Percentiles rank a stretch among this genome's conserved stretches.
Conservation (phyloP, 2,329 filamentous ascomycete genomes). For the Cytospora mali region DNA sequence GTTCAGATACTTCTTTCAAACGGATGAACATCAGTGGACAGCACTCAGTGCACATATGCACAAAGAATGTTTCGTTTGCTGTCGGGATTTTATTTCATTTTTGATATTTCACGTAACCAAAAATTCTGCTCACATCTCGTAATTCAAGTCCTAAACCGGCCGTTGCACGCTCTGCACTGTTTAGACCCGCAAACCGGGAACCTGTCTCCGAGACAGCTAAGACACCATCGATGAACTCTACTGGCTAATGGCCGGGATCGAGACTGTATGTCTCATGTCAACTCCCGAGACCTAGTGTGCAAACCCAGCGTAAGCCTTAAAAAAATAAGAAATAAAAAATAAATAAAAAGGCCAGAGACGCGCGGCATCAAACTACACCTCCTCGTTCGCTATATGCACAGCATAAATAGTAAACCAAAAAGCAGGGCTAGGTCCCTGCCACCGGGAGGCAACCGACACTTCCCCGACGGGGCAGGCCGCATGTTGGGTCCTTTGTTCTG, state of each 20-base stretch:
- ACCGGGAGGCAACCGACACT: constrained; percentile 7
- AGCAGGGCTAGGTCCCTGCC: not conserved
- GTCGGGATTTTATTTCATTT: not conserved
- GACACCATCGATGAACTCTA: not conserved
- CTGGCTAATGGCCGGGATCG: not conserved
- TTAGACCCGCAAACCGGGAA: not conserved
- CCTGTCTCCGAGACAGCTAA: no score
- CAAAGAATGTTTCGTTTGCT: not conserved
- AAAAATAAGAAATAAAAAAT: no score
- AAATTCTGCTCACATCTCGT: no score
- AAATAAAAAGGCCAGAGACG: not conserved
- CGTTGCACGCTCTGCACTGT: no score
- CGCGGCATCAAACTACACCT: not conserved
- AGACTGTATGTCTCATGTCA: not conserved
- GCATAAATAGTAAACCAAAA: not conserved
- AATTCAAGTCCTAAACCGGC: no score
- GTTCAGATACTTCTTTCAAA: not conserved
- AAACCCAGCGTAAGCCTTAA: not conserved
- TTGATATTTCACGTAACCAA: not conserved
- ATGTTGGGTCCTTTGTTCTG: constrained; percentile 2
- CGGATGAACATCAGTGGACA: no score
- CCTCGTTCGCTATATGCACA: not conserved
- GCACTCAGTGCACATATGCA: no score
- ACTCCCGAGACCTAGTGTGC: not conserved
- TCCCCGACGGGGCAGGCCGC: constrained; percentile 13